Evolutionary conservation across 1,139 yeast genomes (phyloP).

Genomic region (Blastobotrys apis): DNA sequence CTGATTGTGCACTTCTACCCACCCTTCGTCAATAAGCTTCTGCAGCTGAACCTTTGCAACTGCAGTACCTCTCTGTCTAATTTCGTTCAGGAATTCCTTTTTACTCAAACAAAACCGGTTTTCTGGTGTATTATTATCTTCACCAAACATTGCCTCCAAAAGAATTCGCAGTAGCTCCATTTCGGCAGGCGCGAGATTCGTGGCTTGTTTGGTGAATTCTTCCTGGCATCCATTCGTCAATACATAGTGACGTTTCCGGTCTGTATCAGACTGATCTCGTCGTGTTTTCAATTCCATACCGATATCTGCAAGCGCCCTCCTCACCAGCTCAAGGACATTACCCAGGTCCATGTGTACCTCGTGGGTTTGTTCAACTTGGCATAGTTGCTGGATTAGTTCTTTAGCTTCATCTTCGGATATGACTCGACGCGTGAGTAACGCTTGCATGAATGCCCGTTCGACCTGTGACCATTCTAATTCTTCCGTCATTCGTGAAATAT

Average conservation of each 20-base stretch:
- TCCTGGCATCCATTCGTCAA: constrained; percentile 18
- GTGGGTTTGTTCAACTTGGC: neutral
- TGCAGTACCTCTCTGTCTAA: neutral
- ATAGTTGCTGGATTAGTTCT: neutral
- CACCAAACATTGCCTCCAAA: constrained; percentile 22
- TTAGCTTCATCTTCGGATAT: constrained; percentile 3
- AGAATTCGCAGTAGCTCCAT: constrained; percentile 23
- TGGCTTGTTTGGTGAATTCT: constrained; percentile 20
- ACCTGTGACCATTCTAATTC: constrained; percentile 4
- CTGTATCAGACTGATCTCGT: constrained; percentile 19
- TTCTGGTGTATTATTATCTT: constrained; percentile 11
- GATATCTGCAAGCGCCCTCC: constrained; percentile 14
- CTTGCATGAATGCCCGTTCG: constrained; percentile 12
- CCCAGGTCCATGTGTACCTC: constrained; percentile 2
- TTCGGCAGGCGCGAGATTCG: constrained; percentile 20
- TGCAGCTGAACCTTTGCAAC: constrained; percentile 1
- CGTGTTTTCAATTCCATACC: constrained; percentile 23
- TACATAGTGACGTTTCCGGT: constrained; percentile 14
- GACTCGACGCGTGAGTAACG: constrained; percentile 5
- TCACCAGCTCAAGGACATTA: constrained; percentile 10
- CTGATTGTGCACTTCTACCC: constrained; percentile 21
- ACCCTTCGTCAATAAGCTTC: constrained; percentile 11
- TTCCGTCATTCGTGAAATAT: too few relatives aligned
- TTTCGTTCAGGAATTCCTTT: constrained; percentile 6
- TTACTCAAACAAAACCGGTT: constrained; percentile 17